These are phyloP conservation scores for Camelina hispida DNA, from an alignment of 345 rosid genomes.

Conservation along the genomic window DNA sequence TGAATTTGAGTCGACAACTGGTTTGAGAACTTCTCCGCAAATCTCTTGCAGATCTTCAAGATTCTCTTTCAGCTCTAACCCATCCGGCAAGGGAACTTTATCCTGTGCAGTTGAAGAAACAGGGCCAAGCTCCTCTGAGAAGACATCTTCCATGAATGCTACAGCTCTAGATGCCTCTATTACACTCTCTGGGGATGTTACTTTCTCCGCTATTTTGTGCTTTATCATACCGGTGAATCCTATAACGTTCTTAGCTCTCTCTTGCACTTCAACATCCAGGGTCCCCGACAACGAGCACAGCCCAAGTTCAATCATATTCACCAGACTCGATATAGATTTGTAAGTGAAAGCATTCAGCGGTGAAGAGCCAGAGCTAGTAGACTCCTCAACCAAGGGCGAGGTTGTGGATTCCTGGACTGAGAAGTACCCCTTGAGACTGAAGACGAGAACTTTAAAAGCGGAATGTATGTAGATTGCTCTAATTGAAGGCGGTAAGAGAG, in stretches of 20 bases:
- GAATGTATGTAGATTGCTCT: conserved; percentile 80
- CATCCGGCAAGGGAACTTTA: conserved; percentile 68
- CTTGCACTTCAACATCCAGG: conserved; percentile 81
- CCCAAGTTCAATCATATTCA: conserved; percentile 62
- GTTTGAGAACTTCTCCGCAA: conserved; percentile 54
- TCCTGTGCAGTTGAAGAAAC: conserved; percentile 73
- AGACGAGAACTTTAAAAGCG: conserved; percentile 68
- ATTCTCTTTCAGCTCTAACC: conserved; percentile 67
- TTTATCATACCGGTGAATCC: conserved; percentile 69
- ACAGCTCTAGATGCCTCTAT: conserved; percentile 51
- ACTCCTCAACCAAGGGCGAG: conserved; percentile 42
- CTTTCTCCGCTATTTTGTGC: conserved; percentile 50
- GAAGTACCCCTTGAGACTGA: conserved; percentile 54
- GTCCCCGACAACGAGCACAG: conserved; percentile 57
- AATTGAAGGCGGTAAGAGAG: conserved; percentile 68
- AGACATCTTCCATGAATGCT: conserved; percentile 59
- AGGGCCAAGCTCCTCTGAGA: conserved; percentile 79
- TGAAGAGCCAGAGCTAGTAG: conserved; percentile 39
- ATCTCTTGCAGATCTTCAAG: conserved; percentile 70
- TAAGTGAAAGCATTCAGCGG: conserved; percentile 44
- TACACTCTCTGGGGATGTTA: conserved; percentile 36
- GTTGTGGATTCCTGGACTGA: conserved; percentile 39
- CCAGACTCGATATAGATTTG: conserved; percentile 57
- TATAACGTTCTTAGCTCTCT: conserved; percentile 73
- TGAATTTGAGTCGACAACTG: conserved; percentile 52